Base-by-base conservation (phyloP, 73 alveolate species). In the Blepharisma japonicum region DNA sequence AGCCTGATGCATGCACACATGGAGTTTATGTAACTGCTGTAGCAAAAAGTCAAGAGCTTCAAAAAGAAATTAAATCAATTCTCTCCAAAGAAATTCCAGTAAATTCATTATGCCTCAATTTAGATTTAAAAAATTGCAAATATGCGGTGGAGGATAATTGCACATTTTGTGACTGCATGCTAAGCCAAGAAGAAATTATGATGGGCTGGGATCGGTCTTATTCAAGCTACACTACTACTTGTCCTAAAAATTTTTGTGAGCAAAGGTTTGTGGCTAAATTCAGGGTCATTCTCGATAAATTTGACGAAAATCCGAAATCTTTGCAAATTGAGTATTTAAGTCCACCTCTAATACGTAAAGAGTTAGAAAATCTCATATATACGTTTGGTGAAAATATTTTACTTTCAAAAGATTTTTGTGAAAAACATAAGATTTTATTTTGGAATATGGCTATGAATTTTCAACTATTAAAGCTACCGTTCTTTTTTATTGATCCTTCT, bases 401-500 rank as follows among this genome's bases (percentile, higher is more conserved):
- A 2, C 39, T 82, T 42, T 77, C 81, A 38, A 81, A 61, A 8
- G 56, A 68, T 14, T 86, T 86, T 55, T 11, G 79, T 8, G 77
- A 45, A 51, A 88, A 86, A 5, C 90, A 86, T 74, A 82, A 55
- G 45, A 55, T 80, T 6, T 56, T 86, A 14, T 86, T 86, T 55
- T 86, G 94, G 94, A 86, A 86, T 54, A 50, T 82, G 23, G 71
- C 78, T 9, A 81, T 82, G 25, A 81, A 86, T 71, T 86, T 86
- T 49, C 81, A 86, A 56, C 68, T 86, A n/a, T 5, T 82, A 47
- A 86, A 79, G 82, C 80, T 86, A 3, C 94, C 94, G n/a, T 56
- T 70, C 0, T 86, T 86, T 70, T 56, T 86, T 79, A 54, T 86
- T n/a, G 23, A 53, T 20, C 68, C 68, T 53, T 0, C 42, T 32